Conservation (phyloP, 257 asterid genomes). For the Ilex asprella region DNA sequence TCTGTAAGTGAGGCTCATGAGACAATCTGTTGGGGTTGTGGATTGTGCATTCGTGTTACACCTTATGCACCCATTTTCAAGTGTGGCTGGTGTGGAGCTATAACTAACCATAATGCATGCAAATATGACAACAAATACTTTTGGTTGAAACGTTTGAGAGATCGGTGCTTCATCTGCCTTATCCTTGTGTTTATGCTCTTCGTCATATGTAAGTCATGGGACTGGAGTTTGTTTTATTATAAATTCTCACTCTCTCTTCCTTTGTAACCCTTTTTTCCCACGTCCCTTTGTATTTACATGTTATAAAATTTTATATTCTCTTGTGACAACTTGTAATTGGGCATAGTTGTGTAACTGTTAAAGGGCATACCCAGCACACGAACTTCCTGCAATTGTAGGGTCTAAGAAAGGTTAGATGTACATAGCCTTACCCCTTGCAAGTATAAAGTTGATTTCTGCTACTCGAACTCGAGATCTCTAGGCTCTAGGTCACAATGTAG, state of each 20-base stretch:
- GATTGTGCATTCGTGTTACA: conserved; percentile 73
- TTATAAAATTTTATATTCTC: too few species aligned
- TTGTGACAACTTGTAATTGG: too few species aligned
- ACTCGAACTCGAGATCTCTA: too few species aligned
- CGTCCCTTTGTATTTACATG: too few species aligned
- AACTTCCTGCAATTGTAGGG: too few species aligned
- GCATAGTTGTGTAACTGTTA: too few species aligned
- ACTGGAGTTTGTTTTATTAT: conserved; percentile 1
- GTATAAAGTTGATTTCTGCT: too few species aligned
- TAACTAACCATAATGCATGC: conserved; percentile 47
- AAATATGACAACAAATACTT: conserved; percentile 39
- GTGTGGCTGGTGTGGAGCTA: conserved; percentile 98
- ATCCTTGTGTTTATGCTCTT: conserved; percentile 62
- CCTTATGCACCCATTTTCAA: conserved; percentile 60
- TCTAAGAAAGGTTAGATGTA: too few species aligned
- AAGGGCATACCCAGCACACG: too few species aligned
- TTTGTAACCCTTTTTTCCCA: too few species aligned
- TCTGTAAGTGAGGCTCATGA: conserved; percentile 49
- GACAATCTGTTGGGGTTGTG: conserved; percentile 95
- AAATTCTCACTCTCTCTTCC: not conserved
- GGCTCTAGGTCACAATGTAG: too few species aligned
- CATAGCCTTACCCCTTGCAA: too few species aligned
- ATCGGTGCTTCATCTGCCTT: conserved; percentile 57
- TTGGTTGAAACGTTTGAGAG: conserved; percentile 64
- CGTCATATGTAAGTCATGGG: conserved; percentile 60